Conservation (phyloP, 176 grass and related monocot genomes). For the Zizania latifolia region DNA sequence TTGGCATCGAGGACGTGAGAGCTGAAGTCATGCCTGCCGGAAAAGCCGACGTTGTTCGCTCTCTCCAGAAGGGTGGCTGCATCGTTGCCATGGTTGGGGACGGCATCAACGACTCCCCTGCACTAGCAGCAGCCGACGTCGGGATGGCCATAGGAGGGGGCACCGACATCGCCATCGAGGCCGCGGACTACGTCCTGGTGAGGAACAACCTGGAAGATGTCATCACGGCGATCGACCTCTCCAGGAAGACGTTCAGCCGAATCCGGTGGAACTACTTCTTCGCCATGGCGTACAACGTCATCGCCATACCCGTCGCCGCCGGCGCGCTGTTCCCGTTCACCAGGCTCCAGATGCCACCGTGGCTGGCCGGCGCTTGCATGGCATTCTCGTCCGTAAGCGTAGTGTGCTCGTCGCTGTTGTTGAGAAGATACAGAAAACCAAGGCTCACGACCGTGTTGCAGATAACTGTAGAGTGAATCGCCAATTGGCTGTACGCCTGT, state of each 20-base stretch:
- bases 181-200: constrained; percentile 88
- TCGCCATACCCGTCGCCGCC: constrained; percentile 73
- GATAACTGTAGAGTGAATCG: constrained; percentile 80
- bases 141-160: constrained; percentile 90
- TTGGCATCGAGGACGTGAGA: constrained; percentile 76
- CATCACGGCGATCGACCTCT: constrained; percentile 88
- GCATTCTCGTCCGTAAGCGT: constrained; percentile 87
- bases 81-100: constrained; percentile 82
- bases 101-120: constrained; percentile 81
- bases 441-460: constrained; percentile 85
- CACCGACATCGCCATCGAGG: constrained; percentile 85
- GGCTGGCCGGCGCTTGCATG: constrained; percentile 96
- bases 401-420: constrained; percentile 77
- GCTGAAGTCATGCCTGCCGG: constrained; percentile 80
- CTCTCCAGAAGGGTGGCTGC: constrained; percentile 73
- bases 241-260: constrained; percentile 87
- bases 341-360: constrained; percentile 82
- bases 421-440: constrained; percentile 90
- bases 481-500: constrained; percentile 12
- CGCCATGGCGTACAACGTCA: constrained; percentile 79
- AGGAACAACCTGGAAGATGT: constrained; percentile 91
- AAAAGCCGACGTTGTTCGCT: constrained; percentile 67
- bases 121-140: constrained; percentile 70
- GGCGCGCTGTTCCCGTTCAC: constrained; percentile 76
- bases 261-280: constrained; percentile 99